These are phyloP conservation scores for Oidium heveae DNA, from an alignment of 2,329 filamentous ascomycete species.

Conservation along the genomic window DNA sequence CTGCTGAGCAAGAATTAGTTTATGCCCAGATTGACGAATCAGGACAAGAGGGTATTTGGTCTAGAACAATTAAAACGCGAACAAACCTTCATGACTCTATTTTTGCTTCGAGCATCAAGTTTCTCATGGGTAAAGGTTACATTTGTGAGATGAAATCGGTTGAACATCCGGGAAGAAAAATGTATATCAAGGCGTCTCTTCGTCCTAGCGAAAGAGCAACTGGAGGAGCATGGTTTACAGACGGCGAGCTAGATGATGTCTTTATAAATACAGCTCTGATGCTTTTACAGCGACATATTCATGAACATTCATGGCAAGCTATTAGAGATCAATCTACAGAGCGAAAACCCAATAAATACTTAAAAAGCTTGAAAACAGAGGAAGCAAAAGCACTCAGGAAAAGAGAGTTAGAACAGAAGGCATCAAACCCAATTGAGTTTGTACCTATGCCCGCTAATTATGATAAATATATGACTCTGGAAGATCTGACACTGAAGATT, in stretches of 20 bases:
- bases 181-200: conserved; percentile 78
- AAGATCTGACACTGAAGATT: conserved; percentile 52
- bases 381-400: conserved; percentile 14
- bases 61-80: conserved; percentile 54
- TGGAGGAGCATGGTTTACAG: conserved; percentile 84
- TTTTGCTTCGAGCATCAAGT: conserved; percentile 60
- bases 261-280: conserved; percentile 59
- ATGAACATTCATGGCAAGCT: conserved; percentile 42
- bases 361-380: conserved; percentile 22
- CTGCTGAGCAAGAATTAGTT: conserved; percentile 58
- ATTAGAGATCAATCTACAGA: conserved; percentile 9
- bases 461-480: conserved; percentile 54
- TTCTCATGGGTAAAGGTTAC: conserved; percentile 55
- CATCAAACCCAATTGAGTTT: conserved; percentile 6
- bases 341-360: conserved; percentile 29
- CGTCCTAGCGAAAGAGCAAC: conserved; percentile 73
- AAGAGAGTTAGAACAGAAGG: conserved; percentile 7
- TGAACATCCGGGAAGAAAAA: conserved; percentile 74
- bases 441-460: conserved; percentile 37
- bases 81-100: conserved; percentile 66
- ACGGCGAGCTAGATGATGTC: conserved; percentile 67
- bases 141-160: conserved; percentile 82
- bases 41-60: conserved; percentile 72
- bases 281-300: conserved; percentile 49
- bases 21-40: conserved; percentile 76